Percentiles rank a stretch among this genome's conserved stretches.
phyloP scores from a whole-genome alignment of 192 early-diverging fungal genomes.

The Backusella parvicylindrica region DNA sequence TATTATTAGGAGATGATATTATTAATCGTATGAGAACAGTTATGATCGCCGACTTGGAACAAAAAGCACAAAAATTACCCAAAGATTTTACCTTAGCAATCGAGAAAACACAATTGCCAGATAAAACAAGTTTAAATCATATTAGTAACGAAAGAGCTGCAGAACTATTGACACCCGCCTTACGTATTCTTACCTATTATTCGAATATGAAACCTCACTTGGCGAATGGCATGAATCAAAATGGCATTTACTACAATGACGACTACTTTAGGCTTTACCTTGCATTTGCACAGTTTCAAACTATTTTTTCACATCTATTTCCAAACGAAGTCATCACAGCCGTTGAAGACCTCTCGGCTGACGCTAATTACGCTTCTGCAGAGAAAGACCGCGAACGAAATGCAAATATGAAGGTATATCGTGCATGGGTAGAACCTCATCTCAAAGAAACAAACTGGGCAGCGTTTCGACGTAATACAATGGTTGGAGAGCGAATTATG shows the following conservation, averaged over 20 bases:
- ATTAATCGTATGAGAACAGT: constrained; percentile 31
- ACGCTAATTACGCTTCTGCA: not conserved
- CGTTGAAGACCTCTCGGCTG: not conserved
- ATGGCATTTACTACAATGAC: constrained; percentile 39
- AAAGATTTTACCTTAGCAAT: constrained; percentile 27
- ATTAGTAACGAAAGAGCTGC: not conserved
- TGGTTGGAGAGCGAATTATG: constrained; percentile 37
- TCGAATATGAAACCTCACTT: constrained; percentile 39
- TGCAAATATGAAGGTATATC: constrained; percentile 38
- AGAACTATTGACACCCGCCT: constrained; percentile 20
- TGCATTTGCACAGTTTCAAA: constrained; percentile 38
- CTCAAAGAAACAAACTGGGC: constrained; percentile 39
- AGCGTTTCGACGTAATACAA: constrained; percentile 36
- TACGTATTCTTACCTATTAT: constrained; percentile 19
- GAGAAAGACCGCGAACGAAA: constrained; percentile 32
- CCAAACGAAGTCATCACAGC: constrained; percentile 21
- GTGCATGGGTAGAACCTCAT: constrained; percentile 29
- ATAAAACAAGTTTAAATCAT: not conserved
- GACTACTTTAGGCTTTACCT: constrained; percentile 39
- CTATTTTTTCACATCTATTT: constrained; percentile 23
- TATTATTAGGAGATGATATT: constrained; percentile 38
- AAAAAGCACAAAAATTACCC: constrained; percentile 26
- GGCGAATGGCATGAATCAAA: constrained; percentile 43
- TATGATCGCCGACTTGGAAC: constrained; percentile 25
- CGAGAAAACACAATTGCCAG: not conserved